Conservation (phyloP, 1,139 yeast species). For the Geotrichum histeridarum region DNA sequence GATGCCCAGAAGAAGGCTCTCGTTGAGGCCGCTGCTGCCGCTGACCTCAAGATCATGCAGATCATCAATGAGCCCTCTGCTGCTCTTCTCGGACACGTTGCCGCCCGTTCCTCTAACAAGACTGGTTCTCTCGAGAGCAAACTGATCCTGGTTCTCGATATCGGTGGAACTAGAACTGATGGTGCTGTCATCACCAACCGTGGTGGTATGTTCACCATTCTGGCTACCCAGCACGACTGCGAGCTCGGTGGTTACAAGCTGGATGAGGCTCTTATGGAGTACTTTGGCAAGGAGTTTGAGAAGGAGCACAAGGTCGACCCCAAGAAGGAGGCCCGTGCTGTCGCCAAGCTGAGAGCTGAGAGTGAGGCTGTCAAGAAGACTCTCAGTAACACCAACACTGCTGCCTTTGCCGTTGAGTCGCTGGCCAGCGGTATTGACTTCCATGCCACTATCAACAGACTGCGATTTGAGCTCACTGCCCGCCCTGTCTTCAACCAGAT, state of each 20-base stretch:
- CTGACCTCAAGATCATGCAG: slow-evolving; percentile 79
- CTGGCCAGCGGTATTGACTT: slow-evolving; percentile 91
- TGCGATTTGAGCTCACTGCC: slow-evolving; percentile 85
- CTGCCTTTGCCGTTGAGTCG: slow-evolving; percentile 92
- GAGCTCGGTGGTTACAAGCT: slow-evolving; percentile 84
- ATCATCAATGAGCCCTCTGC: slow-evolving; percentile 90
- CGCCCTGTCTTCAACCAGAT: slow-evolving; percentile 73
- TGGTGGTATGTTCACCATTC: slow-evolving; percentile 86
- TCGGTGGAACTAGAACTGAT: slow-evolving; percentile 95
- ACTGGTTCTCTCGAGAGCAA: slow-evolving; percentile 65
- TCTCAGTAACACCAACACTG: slow-evolving; percentile 79
- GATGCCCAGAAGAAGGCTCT: slow-evolving; percentile 67
- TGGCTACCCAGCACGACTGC: slow-evolving; percentile 79
- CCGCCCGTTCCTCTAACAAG: slow-evolving; percentile 35
- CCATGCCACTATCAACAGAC: slow-evolving; percentile 88
- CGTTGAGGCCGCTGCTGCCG: slow-evolving; percentile 55
- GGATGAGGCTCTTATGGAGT: slow-evolving; percentile 75
- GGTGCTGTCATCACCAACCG: slow-evolving; percentile 91
- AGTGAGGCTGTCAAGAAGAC: slow-evolving; percentile 86
- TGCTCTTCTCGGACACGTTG: slow-evolving; percentile 74
- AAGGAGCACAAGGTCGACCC: slow-evolving; percentile 83
- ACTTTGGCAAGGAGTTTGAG: slow-evolving; percentile 88
- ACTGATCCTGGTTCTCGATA: slow-evolving; percentile 87
- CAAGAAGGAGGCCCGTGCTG: slow-evolving; percentile 70
- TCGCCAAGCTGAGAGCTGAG: slow-evolving; percentile 84